Percentiles rank a stretch among this genome's conserved stretches.
These are phyloP conservation scores for Apiospora aurea DNA, from an alignment of 2,329 filamentous ascomycete genomes.

Conservation along the genomic window DNA sequence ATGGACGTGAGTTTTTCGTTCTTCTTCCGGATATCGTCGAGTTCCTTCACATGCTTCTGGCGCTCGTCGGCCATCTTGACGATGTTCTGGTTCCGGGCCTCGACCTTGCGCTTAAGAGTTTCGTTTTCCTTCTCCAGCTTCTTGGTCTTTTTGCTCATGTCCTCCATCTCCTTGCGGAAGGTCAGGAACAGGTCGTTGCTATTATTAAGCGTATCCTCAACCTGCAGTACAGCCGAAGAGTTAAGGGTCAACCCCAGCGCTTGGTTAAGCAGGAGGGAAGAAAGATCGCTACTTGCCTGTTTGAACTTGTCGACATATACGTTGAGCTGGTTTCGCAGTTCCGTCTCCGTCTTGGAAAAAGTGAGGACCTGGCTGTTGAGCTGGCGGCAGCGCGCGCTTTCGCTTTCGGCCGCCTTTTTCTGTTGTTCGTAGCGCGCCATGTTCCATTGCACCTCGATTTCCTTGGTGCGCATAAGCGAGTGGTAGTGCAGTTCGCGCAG, in stretches of 20 bases:
- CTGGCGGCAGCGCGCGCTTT: constrained; percentile 80
- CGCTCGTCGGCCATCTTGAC: constrained; percentile 97
- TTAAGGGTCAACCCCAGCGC: constrained; percentile 30
- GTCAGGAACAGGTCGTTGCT: constrained; percentile 97
- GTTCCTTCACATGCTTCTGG: constrained; percentile 74
- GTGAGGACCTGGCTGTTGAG: constrained; percentile 92
- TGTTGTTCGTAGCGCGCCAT: constrained; percentile 89
- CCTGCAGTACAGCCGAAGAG: constrained; percentile 60
- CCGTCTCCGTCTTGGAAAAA: constrained; percentile 94
- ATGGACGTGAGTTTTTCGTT: constrained; percentile 92
- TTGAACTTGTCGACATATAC: constrained; percentile 99
- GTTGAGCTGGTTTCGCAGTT: constrained; percentile 92
- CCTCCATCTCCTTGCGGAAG: constrained; percentile 98
- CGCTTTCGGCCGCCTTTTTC: constrained; percentile 84
- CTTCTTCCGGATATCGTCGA: constrained; percentile 83
- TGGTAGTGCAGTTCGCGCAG: constrained; percentile 94
- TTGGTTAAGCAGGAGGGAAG: constrained; percentile 35
- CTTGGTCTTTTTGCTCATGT: constrained; percentile 99
- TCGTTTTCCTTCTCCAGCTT: constrained; percentile 96
- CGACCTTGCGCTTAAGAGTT: constrained; percentile 88
- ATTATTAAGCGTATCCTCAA: constrained; percentile 98
- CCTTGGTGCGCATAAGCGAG: constrained; percentile 89
- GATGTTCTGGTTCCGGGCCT: constrained; percentile 92
- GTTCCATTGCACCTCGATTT: constrained; percentile 93
- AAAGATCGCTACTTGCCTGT: constrained; percentile 72